These are phyloP conservation scores for Tinospora cordifolia DNA, from an alignment of 164 flowering plant genomes.

Conservation along the genomic window DNA sequence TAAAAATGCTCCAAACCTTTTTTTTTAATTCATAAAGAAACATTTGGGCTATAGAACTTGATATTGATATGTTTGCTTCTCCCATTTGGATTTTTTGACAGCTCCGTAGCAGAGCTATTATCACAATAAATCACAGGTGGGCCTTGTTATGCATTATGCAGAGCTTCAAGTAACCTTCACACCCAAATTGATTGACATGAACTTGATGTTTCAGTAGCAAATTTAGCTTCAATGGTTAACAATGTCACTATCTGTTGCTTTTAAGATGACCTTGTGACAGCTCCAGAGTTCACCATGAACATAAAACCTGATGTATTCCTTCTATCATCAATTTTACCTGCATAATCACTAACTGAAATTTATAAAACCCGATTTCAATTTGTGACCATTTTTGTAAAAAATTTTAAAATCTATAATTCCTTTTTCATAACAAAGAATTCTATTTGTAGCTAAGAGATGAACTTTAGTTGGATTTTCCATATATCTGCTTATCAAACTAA, in stretches of 20 bases:
- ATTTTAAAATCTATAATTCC: not conserved
- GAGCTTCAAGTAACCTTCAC: not conserved
- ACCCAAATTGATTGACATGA: not conserved
- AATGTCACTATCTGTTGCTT: not conserved
- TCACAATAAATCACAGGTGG: not conserved
- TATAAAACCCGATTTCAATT: too few relatives aligned
- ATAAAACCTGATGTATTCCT: not conserved
- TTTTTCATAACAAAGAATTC: not conserved
- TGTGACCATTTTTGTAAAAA: too few relatives aligned
- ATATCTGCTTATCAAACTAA: too few relatives aligned
- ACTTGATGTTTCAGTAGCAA: not conserved
- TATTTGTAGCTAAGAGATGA: not conserved
- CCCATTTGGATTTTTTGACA: not conserved
- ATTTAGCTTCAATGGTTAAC: not conserved
- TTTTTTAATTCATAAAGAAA: too few relatives aligned
- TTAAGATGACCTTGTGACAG: slow-evolving; percentile 2
- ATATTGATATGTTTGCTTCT: not conserved
- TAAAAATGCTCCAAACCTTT: too few relatives aligned
- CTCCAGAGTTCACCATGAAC: not conserved
- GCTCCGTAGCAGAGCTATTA: not conserved
- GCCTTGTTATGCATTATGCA: not conserved
- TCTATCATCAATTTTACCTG: not conserved
- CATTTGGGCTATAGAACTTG: not conserved
- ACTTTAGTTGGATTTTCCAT: too few relatives aligned
- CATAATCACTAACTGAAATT: not conserved